Evolutionary conservation across 768 basidiomycete species (phyloP).

Genomic region (Paxillus ammoniavirescens): DNA sequence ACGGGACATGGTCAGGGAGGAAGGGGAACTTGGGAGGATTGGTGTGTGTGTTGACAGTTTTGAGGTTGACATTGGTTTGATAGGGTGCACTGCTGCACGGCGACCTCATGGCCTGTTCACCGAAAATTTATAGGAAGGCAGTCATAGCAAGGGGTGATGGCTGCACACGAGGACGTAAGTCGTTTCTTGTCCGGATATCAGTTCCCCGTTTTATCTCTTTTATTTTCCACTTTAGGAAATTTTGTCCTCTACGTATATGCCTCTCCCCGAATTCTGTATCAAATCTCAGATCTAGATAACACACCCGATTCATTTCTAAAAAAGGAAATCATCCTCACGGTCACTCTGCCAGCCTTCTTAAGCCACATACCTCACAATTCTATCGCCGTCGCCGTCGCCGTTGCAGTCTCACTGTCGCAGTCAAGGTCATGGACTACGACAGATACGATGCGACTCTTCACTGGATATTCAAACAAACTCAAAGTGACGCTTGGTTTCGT

Average conservation of each 20-base stretch:
- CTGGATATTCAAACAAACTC: slow-evolving; percentile 32
- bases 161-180: background rate
- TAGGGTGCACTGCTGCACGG: background rate
- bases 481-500: slow-evolving; percentile 54
- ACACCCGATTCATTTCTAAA: background rate
- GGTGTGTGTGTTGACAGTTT: slow-evolving; percentile 6
- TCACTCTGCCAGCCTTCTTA: background rate
- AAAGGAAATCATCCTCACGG: background rate
- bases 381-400: slow-evolving; percentile 1
- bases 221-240: too few species aligned
- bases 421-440: slow-evolving; percentile 31
- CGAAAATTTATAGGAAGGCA: background rate
- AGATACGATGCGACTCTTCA: slow-evolving; percentile 31
- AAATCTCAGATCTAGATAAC: slow-evolving; percentile 4
- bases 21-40: slow-evolving; percentile 5
- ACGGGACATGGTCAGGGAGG: slow-evolving; percentile 14
- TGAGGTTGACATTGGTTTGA: background rate
- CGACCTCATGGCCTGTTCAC: background rate
- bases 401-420: slow-evolving; percentile 1
- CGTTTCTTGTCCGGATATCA: too few species aligned
- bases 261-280: too few species aligned
- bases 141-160: too few species aligned
- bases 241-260: too few species aligned
- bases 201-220: background rate
- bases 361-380: background rate